These are phyloP conservation scores for Otatea glauca DNA, from an alignment of 176 grass and related monocot species.

Conservation along the genomic window DNA sequence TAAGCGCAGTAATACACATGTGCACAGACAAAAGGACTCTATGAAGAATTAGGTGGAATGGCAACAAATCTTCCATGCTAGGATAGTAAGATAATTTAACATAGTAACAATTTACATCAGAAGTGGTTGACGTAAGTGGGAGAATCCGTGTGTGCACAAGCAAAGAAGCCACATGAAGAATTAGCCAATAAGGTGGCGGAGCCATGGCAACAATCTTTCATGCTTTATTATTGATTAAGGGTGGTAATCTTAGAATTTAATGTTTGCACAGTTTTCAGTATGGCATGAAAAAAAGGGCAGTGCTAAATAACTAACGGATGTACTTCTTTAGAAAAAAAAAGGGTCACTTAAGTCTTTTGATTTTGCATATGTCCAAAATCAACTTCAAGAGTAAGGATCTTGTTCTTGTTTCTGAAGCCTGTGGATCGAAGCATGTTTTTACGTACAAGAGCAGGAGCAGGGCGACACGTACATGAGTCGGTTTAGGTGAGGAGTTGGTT, in stretches of 20 bases:
- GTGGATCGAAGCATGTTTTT: background rate
- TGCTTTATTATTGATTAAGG: background rate
- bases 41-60: background rate
- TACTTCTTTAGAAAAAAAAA: background rate
- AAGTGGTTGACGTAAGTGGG: background rate
- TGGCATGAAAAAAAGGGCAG: background rate
- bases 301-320: background rate
- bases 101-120: background rate
- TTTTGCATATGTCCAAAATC: background rate
- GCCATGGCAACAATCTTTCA: background rate
- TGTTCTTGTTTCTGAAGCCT: background rate
- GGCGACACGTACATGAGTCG: background rate
- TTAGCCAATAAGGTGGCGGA: background rate
- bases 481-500: background rate
- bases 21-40: background rate
- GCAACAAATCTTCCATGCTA: background rate
- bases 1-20: too few relatives aligned
- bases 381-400: background rate
- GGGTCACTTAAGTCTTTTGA: background rate
- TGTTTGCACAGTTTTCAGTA: background rate
- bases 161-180: background rate
- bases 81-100: background rate
- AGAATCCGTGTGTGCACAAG: background rate
- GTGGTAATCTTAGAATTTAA: background rate
- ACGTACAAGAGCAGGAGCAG: background rate